Evolutionary conservation across 2,329 filamentous ascomycete species (phyloP).

Genomic region (Mycogone perniciosa): DNA sequence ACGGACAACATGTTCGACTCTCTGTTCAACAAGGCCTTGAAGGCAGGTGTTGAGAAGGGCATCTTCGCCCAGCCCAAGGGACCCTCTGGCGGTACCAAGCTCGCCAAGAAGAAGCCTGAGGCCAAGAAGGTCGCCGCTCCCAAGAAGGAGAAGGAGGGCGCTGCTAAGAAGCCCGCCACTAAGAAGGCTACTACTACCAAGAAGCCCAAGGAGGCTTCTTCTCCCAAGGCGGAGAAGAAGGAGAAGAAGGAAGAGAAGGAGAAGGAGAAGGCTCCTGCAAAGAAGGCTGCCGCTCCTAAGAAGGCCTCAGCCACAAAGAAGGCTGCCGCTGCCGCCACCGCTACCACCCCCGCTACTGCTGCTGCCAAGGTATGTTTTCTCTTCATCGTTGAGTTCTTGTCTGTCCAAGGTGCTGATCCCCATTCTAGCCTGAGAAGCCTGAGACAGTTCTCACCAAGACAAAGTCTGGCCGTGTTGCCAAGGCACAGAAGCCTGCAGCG

Average conservation of each 20-base stretch:
- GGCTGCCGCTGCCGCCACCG: slow-evolving; percentile 30
- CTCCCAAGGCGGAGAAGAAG: slow-evolving; percentile 14
- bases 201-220: slow-evolving; percentile 22
- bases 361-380: slow-evolving; percentile 17
- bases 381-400: background rate
- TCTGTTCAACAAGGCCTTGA: slow-evolving; percentile 81
- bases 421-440: slow-evolving; percentile 51
- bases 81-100: slow-evolving; percentile 85
- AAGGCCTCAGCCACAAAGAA: slow-evolving; percentile 24
- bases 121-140: slow-evolving; percentile 31
- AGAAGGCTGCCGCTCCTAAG: slow-evolving; percentile 44
- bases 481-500: slow-evolving; percentile 48
- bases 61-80: slow-evolving; percentile 88
- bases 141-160: slow-evolving; percentile 28
- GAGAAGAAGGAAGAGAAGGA: slow-evolving; percentile 27
- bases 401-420: slow-evolving; percentile 15
- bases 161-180: slow-evolving; percentile 28
- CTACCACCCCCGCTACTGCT: slow-evolving; percentile 30
- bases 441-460: slow-evolving; percentile 67
- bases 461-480: slow-evolving; percentile 79
- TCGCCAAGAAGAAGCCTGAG: slow-evolving; percentile 66
- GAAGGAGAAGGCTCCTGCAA: slow-evolving; percentile 40
- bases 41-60: slow-evolving; percentile 76
- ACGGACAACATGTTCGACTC: slow-evolving; percentile 55
- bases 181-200: slow-evolving; percentile 28